Evolutionary conservation across 2,329 filamentous ascomycete genomes (phyloP).

Genomic region (Scedosporium minutisporum): DNA sequence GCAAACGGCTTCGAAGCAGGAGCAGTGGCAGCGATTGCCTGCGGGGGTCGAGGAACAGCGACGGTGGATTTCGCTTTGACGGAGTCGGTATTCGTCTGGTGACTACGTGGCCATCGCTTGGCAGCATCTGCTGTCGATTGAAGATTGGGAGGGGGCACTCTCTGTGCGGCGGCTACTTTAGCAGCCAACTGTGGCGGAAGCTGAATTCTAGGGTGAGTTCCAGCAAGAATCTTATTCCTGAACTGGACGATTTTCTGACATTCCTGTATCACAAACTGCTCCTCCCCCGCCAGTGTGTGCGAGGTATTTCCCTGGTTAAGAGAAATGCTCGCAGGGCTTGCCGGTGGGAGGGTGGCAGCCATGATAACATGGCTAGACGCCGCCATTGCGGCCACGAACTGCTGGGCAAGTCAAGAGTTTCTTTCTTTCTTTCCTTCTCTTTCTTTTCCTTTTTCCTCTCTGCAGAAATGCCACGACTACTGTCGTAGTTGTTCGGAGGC

Average conservation of each 20-base stretch:
- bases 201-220: slow-evolving; percentile 59
- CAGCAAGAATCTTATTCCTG: slow-evolving; percentile 70
- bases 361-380: slow-evolving; percentile 1
- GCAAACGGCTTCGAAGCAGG: slow-evolving; percentile 31
- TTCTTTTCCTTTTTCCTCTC: too few relatives aligned
- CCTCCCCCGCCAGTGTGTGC: slow-evolving; percentile 3
- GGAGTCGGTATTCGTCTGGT: slow-evolving; percentile 10
- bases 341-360: background rate
- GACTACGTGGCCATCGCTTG: background rate
- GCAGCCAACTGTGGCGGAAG: slow-evolving; percentile 30
- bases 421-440: too few relatives aligned
- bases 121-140: background rate
- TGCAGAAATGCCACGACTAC: background rate
- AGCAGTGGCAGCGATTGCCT: slow-evolving; percentile 19
- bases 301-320: background rate
- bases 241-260: slow-evolving; percentile 75
- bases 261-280: slow-evolving; percentile 23
- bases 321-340: background rate
- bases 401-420: background rate
- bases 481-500: background rate
- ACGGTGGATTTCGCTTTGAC: background rate
- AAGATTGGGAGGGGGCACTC: slow-evolving; percentile 2
- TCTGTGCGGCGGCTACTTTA: slow-evolving; percentile 11
- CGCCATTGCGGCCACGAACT: background rate
- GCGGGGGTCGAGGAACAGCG: slow-evolving; percentile 8